Base-by-base conservation (phyloP, 352 stramenopile genomes). In the Pythium rhizo-oryzae region DNA sequence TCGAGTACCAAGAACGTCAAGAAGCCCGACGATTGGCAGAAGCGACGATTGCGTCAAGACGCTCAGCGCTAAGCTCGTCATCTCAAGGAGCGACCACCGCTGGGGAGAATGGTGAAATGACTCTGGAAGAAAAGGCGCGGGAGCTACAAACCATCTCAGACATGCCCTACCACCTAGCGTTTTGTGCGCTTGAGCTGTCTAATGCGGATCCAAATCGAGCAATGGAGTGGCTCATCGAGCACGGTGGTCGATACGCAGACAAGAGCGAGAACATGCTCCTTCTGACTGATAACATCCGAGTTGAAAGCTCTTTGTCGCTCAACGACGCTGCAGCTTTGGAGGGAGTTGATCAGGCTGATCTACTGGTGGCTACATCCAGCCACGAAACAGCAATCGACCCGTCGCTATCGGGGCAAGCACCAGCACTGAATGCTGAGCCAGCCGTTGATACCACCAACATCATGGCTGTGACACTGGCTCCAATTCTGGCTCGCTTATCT, bases 201-300 rank as follows among this genome's bases (percentile, higher is more conserved):
- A 92, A 89, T 53, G 80, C 66, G n/a, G 87, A 96, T 62, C 84
- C 87, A 4, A 94, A 96, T 53, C 83, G 85, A 30, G 84, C 89
- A 1, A 93, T 95, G 85, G 89, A 95, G 71, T 96, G 89, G 89
- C 66, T 96, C 11, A 93, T 96, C 78, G 89, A 96, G 59, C 80
- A 94, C 28, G 89, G 89, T 15, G 71, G 49, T 8, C 80, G 76
- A 9, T 95, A 92, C 56, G 55, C 76, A 0, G 77, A 92, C 18
- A 85, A 81, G 50, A 61, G 71, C 24, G 81, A 89, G n/a, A 76
- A 62, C 2, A 28, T 93, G 19, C 41, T 75, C 12, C 33, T 90
- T 13, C 56, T 93, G 21, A 70, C 56, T 0, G 85, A 93, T 28
- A 52, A 69, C 0, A 87, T 93, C 58, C 76, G 69, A 16, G 75